phyloP scores from a whole-genome alignment of 805 yeast genomes.

The Candida incommunis region DNA sequence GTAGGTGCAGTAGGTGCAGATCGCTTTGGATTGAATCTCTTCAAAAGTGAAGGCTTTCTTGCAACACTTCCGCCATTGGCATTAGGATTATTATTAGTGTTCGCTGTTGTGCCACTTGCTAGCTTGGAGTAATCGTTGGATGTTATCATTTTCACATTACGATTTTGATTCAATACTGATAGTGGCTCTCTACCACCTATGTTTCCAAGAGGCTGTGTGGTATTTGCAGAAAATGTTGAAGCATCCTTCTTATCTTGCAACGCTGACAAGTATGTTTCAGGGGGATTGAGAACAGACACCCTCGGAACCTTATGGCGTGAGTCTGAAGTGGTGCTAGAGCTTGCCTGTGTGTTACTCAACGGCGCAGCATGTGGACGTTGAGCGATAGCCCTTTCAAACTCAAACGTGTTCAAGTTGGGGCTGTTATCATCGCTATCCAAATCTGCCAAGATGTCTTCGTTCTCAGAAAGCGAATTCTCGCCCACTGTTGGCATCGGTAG shows the following conservation, averaged over 20 bases:
- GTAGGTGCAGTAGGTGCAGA: constrained; percentile 12
- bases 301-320: constrained; percentile 1
- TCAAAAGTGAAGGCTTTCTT: constrained; percentile 6
- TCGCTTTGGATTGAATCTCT: constrained; percentile 8
- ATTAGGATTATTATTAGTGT: not conserved
- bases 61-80: not conserved
- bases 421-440: not conserved
- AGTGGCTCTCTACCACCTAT: not conserved
- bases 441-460: not conserved
- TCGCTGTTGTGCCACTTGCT: too few relatives aligned
- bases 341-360: not conserved
- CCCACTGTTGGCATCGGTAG: constrained; percentile 1
- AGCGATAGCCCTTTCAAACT: not conserved
- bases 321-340: not conserved
- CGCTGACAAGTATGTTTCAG: not conserved
- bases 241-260: constrained; percentile 4
- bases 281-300: constrained; percentile 1
- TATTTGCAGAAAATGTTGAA: not conserved
- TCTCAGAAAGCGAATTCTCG: not conserved
- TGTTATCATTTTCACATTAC: constrained; percentile 5
- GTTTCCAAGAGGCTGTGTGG: not conserved
- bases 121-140: constrained; percentile 2
- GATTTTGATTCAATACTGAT: not conserved
- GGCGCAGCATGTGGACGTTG: not conserved
- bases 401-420: not conserved